Percentiles rank a stretch among this genome's conserved stretches.
These are phyloP conservation scores for Sergeia podlipaevii DNA, from an alignment of 208 protist species.

Conservation along the genomic window DNA sequence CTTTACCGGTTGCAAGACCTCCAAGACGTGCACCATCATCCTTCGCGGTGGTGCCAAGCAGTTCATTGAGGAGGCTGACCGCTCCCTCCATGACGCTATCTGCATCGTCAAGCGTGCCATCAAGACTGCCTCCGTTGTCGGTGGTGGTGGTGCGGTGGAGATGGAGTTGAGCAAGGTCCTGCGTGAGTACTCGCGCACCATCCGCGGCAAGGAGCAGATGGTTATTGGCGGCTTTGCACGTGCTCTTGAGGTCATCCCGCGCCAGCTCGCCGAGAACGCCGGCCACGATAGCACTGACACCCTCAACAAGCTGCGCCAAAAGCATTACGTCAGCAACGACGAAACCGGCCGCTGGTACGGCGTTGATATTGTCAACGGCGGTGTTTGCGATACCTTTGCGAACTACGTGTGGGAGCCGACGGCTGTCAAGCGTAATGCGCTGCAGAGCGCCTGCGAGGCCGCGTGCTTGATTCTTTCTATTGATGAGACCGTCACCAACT, in stretches of 20 bases:
- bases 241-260: slow-evolving; percentile 99
- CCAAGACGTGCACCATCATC: slow-evolving; percentile 92
- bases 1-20: slow-evolving; percentile 96
- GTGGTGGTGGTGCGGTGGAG: slow-evolving; percentile 99
- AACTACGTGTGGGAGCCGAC: slow-evolving; percentile 99
- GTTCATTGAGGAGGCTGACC: slow-evolving; percentile 99
- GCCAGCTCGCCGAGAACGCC: slow-evolving; percentile 98
- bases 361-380: slow-evolving; percentile 98
- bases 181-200: slow-evolving; percentile 95
- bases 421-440: slow-evolving; percentile 98
- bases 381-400: slow-evolving; percentile 97
- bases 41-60: slow-evolving; percentile 98
- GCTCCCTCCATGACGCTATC: slow-evolving; percentile 99
- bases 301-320: slow-evolving; percentile 98
- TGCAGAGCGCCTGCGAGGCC: slow-evolving; percentile 99
- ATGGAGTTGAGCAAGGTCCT: slow-evolving; percentile 99
- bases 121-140: slow-evolving; percentile 97
- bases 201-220: slow-evolving; percentile 99
- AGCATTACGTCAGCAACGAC: slow-evolving; percentile 86
- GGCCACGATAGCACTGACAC: slow-evolving; percentile 99
- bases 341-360: slow-evolving; percentile 92
- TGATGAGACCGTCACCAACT: slow-evolving; percentile 99
- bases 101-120: slow-evolving; percentile 98
- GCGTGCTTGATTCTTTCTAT: slow-evolving; percentile 99
- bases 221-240: slow-evolving; percentile 98